Evolutionary conservation across 495 filamentous ascomycete genomes (phyloP).

Genomic region (Aspergillus baeticus): DNA sequence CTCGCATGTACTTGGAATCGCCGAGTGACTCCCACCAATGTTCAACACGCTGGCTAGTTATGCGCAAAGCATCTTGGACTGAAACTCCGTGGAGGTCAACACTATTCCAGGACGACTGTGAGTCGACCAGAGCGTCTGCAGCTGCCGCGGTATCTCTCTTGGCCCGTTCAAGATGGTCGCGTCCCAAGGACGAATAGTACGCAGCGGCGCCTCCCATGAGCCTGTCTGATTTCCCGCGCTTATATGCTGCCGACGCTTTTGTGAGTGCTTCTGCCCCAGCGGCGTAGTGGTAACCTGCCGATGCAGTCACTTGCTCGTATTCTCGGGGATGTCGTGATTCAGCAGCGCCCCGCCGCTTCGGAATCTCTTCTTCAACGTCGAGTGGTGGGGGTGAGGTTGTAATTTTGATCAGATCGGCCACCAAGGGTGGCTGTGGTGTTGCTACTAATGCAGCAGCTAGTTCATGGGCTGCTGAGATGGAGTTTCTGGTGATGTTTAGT

Average conservation of each 20-base stretch:
- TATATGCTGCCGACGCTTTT: conserved; percentile 61
- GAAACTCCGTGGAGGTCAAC: conserved; percentile 85
- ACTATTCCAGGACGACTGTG: conserved; percentile 52
- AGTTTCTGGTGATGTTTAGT: conserved; percentile 53
- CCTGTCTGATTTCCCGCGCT: conserved; percentile 61
- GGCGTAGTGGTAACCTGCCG: conserved; percentile 36
- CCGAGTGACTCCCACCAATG: conserved; percentile 79
- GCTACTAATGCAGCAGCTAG: conserved; percentile 52
- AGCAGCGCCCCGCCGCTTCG: conserved; percentile 10
- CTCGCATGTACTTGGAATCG: conserved; percentile 51
- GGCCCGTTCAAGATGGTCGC: conserved; percentile 47
- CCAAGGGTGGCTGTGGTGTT: conserved; percentile 29
- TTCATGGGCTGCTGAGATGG: conserved; percentile 55
- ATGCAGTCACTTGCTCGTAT: conserved; percentile 26
- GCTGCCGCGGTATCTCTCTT: conserved; percentile 44
- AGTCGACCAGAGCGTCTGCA: conserved; percentile 61
- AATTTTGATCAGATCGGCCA: conserved; percentile 41
- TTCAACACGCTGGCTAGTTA: conserved; percentile 63
- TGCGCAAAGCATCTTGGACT: conserved; percentile 75
- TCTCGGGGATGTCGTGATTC: conserved; percentile 15
- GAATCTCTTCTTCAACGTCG: conserved; percentile 27
- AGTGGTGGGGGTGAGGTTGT: conserved; percentile 32
- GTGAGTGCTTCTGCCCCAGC: conserved; percentile 49
- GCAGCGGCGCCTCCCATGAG: conserved; percentile 66
- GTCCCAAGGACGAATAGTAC: conserved; percentile 61